Evolutionary conservation across 2,329 filamentous ascomycete species (phyloP).

Genomic region (Aspergillus viridinutans): DNA sequence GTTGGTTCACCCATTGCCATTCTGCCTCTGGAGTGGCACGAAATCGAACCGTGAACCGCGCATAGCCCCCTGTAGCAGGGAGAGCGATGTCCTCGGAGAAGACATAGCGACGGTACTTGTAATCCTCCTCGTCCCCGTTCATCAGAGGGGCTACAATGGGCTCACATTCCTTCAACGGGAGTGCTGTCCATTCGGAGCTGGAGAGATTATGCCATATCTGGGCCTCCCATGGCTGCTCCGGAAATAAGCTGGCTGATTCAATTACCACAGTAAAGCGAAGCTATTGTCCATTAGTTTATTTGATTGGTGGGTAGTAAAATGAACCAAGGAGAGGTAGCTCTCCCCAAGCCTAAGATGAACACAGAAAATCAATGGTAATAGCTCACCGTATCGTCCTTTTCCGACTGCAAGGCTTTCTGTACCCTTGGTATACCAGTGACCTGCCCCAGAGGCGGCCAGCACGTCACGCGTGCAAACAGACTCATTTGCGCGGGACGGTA

Average conservation of each 20-base stretch:
- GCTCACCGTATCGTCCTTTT: constrained; percentile 24
- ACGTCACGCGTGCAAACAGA: constrained; percentile 54
- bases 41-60: constrained; percentile 43
- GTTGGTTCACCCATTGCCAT: constrained; percentile 46
- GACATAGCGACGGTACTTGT: constrained; percentile 31
- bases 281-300: constrained; percentile 23
- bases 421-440: constrained; percentile 56
- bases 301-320: neutral
- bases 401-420: constrained; percentile 22
- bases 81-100: constrained; percentile 30
- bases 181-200: constrained; percentile 56
- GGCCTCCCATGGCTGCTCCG: constrained; percentile 63
- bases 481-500: constrained; percentile 40
- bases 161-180: constrained; percentile 47
- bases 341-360: neutral
- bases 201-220: constrained; percentile 68
- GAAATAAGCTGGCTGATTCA: constrained; percentile 56
- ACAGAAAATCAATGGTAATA: neutral
- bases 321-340: neutral
- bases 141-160: constrained; percentile 26
- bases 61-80: constrained; percentile 25
- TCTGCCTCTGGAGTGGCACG: constrained; percentile 31
- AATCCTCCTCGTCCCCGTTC: constrained; percentile 15
- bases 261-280: constrained; percentile 65
- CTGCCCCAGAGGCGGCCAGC: constrained; percentile 71